Percentiles rank a stretch among this genome's conserved stretches.
phyloP scores from a whole-genome alignment of 768 basidiomycete genomes.

The Chiua virens region DNA sequence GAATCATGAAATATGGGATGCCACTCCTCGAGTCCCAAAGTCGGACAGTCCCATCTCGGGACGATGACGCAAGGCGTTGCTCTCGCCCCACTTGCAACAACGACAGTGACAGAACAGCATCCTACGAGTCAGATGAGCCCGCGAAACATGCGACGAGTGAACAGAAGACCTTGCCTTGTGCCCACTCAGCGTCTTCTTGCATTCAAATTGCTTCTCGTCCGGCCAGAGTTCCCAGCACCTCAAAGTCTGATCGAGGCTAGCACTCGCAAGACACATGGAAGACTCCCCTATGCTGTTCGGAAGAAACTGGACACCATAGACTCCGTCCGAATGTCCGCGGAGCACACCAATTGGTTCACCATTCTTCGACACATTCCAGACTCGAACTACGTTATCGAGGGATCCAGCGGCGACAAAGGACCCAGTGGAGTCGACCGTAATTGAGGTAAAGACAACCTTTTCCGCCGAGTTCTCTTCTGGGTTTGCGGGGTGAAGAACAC shows the following conservation, averaged over 20 bases:
- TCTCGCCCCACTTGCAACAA: slow-evolving; percentile 34
- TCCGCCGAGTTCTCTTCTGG: slow-evolving; percentile 16
- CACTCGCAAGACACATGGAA: slow-evolving; percentile 30
- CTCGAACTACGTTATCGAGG: slow-evolving; percentile 50
- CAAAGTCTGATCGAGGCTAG: slow-evolving; percentile 29
- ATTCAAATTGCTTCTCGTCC: slow-evolving; percentile 24
- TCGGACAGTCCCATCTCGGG: slow-evolving; percentile 35
- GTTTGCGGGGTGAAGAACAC: slow-evolving; percentile 19
- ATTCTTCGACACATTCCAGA: slow-evolving; percentile 46
- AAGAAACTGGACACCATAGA: slow-evolving; percentile 33
- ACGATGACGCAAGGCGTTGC: slow-evolving; percentile 37
- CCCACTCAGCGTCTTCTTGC: slow-evolving; percentile 32
- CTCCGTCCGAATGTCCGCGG: slow-evolving; percentile 30
- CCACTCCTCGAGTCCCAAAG: slow-evolving; percentile 38
- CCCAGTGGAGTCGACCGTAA: slow-evolving; percentile 32
- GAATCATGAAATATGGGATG: slow-evolving; percentile 34
- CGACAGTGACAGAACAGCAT: slow-evolving; percentile 32
- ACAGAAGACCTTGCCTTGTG: slow-evolving; percentile 21
- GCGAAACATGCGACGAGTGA: not conserved
- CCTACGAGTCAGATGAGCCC: slow-evolving; percentile 17
- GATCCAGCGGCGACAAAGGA: slow-evolving; percentile 50
- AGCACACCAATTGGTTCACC: slow-evolving; percentile 21
- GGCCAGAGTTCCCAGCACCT: slow-evolving; percentile 48
- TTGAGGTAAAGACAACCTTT: slow-evolving; percentile 30
- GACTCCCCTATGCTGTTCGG: slow-evolving; percentile 20